These are phyloP conservation scores for Cucumis hystrix DNA, from an alignment of 306 rosid genomes.

Conservation along the genomic window DNA sequence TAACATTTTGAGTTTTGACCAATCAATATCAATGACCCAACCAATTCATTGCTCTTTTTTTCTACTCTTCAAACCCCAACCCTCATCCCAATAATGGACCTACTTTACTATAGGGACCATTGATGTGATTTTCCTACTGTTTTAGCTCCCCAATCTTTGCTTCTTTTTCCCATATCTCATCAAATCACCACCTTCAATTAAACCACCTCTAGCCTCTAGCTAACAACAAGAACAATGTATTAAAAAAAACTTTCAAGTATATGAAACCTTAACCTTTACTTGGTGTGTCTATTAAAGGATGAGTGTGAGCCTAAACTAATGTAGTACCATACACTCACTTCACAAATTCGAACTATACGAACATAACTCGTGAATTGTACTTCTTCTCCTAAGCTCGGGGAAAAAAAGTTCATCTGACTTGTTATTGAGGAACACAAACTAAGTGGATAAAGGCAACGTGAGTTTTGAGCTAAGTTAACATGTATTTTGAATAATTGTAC, in stretches of 20 bases:
- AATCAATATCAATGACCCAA: slow-evolving; percentile 1
- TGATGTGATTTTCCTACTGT: neutral
- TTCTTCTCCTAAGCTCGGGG: neutral
- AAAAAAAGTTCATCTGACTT: neutral
- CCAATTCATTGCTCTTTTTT: neutral
- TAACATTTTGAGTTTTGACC: neutral
- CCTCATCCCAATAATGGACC: neutral
- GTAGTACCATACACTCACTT: neutral
- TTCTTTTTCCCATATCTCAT: neutral
- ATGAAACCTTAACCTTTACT: neutral
- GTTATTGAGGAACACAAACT: neutral
- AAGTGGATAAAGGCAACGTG: neutral
- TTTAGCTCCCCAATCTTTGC: neutral
- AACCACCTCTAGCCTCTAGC: neutral
- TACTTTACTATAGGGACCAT: neutral
- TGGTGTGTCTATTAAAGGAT: neutral
- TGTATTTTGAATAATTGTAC: neutral
- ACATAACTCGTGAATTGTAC: neutral
- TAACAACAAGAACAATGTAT: neutral
- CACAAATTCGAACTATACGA: neutral
- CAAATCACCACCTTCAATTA: neutral
- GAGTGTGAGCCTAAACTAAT: neutral
- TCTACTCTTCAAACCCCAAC: neutral
- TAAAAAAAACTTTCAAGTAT: neutral
- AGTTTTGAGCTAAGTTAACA: neutral